These are phyloP conservation scores for Diaporthe humulicola DNA, from an alignment of 2,329 filamentous ascomycete species.

Conservation along the genomic window DNA sequence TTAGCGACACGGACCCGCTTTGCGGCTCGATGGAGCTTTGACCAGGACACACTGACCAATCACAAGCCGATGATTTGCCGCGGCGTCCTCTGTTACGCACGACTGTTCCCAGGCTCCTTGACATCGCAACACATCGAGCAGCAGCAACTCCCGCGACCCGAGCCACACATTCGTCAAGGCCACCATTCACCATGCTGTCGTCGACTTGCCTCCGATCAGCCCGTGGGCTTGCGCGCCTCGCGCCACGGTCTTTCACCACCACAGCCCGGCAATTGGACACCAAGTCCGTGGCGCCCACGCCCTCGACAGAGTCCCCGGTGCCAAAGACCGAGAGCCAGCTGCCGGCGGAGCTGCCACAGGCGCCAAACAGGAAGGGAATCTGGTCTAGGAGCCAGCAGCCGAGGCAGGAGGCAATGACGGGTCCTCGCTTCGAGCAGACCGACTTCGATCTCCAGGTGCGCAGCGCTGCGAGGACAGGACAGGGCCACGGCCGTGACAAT, in stretches of 20 bases:
- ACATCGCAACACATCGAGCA: slow-evolving; percentile 15
- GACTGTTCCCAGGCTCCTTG: not conserved
- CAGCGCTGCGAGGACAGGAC: slow-evolving; percentile 27
- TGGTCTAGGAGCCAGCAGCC: slow-evolving; percentile 92
- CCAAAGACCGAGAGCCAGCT: slow-evolving; percentile 58
- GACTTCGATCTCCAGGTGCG: slow-evolving; percentile 92
- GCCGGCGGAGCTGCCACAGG: slow-evolving; percentile 74
- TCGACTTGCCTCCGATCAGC: slow-evolving; percentile 56
- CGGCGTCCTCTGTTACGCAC: slow-evolving; percentile 17
- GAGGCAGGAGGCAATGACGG: slow-evolving; percentile 86
- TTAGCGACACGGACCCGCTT: slow-evolving; percentile 4
- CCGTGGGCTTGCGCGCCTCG: slow-evolving; percentile 57
- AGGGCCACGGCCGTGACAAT: not conserved
- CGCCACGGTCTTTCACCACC: slow-evolving; percentile 62
- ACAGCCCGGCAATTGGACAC: slow-evolving; percentile 62
- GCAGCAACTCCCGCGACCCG: not conserved
- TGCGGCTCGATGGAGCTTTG: slow-evolving; percentile 18
- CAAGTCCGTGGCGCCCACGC: slow-evolving; percentile 53
- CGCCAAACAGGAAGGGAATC: slow-evolving; percentile 84
- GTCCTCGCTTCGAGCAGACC: slow-evolving; percentile 97
- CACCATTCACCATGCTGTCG: slow-evolving; percentile 59
- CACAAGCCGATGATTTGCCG: slow-evolving; percentile 9
- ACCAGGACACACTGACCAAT: not conserved
- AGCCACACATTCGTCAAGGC: slow-evolving; percentile 19
- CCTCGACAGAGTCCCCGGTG: slow-evolving; percentile 57